Base-by-base conservation (phyloP, 192 early-diverging fungal genomes). In the Dissophora ornata region DNA sequence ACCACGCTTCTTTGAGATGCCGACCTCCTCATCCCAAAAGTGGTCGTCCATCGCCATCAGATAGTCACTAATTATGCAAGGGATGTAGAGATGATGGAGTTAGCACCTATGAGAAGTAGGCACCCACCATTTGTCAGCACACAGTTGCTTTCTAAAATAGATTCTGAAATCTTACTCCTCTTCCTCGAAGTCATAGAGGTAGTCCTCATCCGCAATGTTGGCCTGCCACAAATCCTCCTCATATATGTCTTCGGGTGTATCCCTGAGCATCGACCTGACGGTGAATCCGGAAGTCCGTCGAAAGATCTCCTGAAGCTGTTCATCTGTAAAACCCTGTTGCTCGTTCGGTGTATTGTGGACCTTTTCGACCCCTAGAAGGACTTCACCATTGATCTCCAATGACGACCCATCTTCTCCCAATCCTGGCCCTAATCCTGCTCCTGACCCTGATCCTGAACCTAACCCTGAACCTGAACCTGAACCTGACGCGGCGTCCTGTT, bases 301-400 rank as follows among this genome's bases (percentile, higher is more conserved):
- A 55, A 97, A 97, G 22, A 97, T 88, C 67, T 97, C 94, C 68
- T 96, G 92, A 12, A 96, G 84, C 62, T 95, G 94, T 59, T 90
- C 90, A 60, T 85, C 82, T 21, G 92, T 86, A 62, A 94, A 84
- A 15, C 81, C 80, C 69, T 79, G 67, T 32, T 70, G 63, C n/a
- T 73, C 81, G 13, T 60, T 16, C 4, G 44, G 47, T 19, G 36
- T 65, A 18, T 73, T 63, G 21, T 64, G 42, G 25, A 57, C 24
- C n/a, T 51, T 68, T 53, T 79, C 71, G 10, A 75, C 57, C 2
- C 71, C 71, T 4, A 75, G 42, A 28, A 75, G 12, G 8, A 75
- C 22, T 33, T 75, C 71, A 4, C 71, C 71, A n/a, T 66, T 50
- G 18, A 30, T 7, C 8, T 59, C 49, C 0, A 51, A 18, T 12